Conservation (phyloP, 768 basidiomycete species). For the Kwoniella bestiolae region DNA sequence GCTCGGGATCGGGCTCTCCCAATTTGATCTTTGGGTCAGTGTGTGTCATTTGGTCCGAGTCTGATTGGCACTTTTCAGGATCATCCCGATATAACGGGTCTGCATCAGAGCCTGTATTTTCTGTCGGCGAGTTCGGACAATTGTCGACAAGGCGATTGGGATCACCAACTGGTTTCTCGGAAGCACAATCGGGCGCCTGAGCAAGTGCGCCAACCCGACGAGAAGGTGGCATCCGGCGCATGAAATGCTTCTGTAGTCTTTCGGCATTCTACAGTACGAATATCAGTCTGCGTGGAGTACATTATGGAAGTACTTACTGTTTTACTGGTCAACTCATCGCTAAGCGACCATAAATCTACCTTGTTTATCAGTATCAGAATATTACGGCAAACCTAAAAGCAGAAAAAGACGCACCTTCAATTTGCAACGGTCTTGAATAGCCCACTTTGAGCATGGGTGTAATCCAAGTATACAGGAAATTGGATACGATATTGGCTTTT, state of each 20-base stretch:
- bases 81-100: background rate
- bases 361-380: background rate
- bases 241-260: conserved; percentile 21
- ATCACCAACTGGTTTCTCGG: too few relatives aligned
- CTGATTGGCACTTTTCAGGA: background rate
- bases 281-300: background rate
- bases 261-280: conserved; percentile 13
- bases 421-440: conserved; percentile 38
- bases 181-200: background rate
- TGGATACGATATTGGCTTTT: conserved; percentile 34
- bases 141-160: too few relatives aligned
- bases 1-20: conserved; percentile 4
- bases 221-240: conserved; percentile 33
- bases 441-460: conserved; percentile 43
- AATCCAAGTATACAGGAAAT: conserved; percentile 41
- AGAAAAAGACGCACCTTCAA: conserved; percentile 26
- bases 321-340: conserved; percentile 21
- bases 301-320: conserved; percentile 23
- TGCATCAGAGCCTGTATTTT: background rate
- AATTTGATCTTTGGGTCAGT: background rate
- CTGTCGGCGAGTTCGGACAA: too few relatives aligned
- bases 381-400: background rate
- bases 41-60: background rate
- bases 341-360: conserved; percentile 35
- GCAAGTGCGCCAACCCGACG: conserved; percentile 3